A percentile compares a stretch with the other conserved stretches of the same genome.
Evolutionary conservation across 2,329 filamentous ascomycete species (phyloP).

Genomic region (Monosporascus sp.): DNA sequence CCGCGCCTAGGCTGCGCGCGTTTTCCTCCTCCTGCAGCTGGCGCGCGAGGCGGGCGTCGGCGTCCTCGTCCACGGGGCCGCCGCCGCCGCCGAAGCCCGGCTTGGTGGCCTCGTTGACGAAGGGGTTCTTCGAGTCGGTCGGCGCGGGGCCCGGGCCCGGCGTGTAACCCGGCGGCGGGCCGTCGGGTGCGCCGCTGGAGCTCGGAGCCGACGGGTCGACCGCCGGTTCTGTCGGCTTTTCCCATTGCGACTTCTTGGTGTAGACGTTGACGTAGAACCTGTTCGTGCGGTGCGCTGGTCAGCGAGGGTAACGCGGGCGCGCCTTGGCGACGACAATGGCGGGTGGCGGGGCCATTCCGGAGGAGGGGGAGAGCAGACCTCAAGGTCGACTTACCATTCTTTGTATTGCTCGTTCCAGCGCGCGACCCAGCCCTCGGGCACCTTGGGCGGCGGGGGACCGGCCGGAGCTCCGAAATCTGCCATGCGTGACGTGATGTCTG

Average conservation of each 20-base stretch:
- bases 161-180: slow-evolving; percentile 65
- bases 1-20: slow-evolving; percentile 43
- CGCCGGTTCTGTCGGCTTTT: slow-evolving; percentile 68
- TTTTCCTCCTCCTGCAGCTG: slow-evolving; percentile 82
- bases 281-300: slow-evolving; percentile 3
- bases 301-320: not conserved
- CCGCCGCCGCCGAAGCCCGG: slow-evolving; percentile 5
- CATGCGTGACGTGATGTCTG: slow-evolving; percentile 31
- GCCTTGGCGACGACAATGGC: too few species aligned
- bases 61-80: slow-evolving; percentile 29
- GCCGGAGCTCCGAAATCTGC: slow-evolving; percentile 49
- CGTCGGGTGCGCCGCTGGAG: slow-evolving; percentile 41
- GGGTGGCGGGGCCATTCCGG: too few species aligned
- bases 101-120: slow-evolving; percentile 38
- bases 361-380: too few species aligned
- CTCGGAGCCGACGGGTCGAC: slow-evolving; percentile 35
- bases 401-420: slow-evolving; percentile 85
- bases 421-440: slow-evolving; percentile 78
- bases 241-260: slow-evolving; percentile 89
- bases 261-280: slow-evolving; percentile 90
- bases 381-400: slow-evolving; percentile 51
- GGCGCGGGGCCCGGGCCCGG: slow-evolving; percentile 39
- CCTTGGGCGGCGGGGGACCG: slow-evolving; percentile 53
- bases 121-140: slow-evolving; percentile 68
- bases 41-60: slow-evolving; percentile 55